Evolutionary conservation across 371 early-diverging fungal genomes (phyloP).

Genomic region (Mucor racemosus): DNA sequence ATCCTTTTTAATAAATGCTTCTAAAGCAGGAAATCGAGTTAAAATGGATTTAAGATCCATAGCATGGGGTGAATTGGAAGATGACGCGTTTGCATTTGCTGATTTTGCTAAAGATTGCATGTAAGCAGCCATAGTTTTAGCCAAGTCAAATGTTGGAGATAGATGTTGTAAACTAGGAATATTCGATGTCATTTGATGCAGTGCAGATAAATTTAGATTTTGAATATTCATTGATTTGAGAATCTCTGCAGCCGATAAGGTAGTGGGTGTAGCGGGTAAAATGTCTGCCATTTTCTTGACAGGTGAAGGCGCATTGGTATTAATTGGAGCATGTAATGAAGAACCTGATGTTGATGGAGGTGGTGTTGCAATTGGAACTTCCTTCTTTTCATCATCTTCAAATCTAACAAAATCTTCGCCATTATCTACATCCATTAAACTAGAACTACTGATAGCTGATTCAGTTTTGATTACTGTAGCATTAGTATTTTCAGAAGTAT

Average conservation of each 20-base stretch:
- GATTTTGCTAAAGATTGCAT: slow-evolving; percentile 43
- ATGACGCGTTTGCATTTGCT: slow-evolving; percentile 18
- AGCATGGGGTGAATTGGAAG: slow-evolving; percentile 23
- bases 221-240: slow-evolving; percentile 42
- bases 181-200: slow-evolving; percentile 50
- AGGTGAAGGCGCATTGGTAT: slow-evolving; percentile 5
- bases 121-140: slow-evolving; percentile 43
- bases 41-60: slow-evolving; percentile 47
- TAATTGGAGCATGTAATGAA: neutral
- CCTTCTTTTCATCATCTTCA: slow-evolving; percentile 51
- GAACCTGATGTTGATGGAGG: neutral
- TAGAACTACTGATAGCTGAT: slow-evolving; percentile 5
- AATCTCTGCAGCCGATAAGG: slow-evolving; percentile 31
- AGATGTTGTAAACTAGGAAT: slow-evolving; percentile 43
- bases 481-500: neutral
- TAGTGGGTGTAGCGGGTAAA: slow-evolving; percentile 18
- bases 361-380: slow-evolving; percentile 5
- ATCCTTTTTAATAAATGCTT: slow-evolving; percentile 49
- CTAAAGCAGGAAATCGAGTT: slow-evolving; percentile 47
- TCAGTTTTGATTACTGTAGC: neutral
- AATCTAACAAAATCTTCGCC: slow-evolving; percentile 53
- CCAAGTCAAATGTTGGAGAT: slow-evolving; percentile 44
- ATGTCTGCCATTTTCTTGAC: slow-evolving; percentile 20
- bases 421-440: slow-evolving; percentile 27
- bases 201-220: slow-evolving; percentile 45